A percentile compares a stretch with the other conserved stretches of the same genome.
These are phyloP conservation scores for Thymus quinquecostatus DNA, from an alignment of 257 asterid species.

Conservation along the genomic window DNA sequence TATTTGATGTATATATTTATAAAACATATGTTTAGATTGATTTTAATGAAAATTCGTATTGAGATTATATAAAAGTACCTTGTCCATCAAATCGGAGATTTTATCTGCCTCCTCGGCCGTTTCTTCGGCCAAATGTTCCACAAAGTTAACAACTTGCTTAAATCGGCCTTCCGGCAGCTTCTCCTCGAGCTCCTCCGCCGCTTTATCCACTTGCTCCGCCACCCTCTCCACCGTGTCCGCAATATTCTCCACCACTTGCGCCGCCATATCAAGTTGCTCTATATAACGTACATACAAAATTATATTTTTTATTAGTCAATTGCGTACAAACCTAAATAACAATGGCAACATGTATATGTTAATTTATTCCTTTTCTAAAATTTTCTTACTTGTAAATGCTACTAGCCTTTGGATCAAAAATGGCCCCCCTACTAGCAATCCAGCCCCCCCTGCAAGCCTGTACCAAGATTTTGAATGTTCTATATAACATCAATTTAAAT, in stretches of 20 bases:
- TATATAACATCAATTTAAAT: not conserved
- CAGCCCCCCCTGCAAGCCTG: conserved; percentile 45
- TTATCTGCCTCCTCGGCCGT: conserved; percentile 45
- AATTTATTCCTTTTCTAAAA: no score
- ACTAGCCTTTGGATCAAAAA: conserved; percentile 43
- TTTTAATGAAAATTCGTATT: not conserved
- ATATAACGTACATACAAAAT: not conserved
- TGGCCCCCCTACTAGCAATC: conserved; percentile 42
- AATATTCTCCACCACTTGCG: conserved; percentile 34
- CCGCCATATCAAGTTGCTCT: conserved; percentile 44
- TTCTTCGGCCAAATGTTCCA: conserved; percentile 46
- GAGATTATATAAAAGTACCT: conserved; percentile 30
- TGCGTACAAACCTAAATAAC: no score
- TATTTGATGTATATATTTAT: no score
- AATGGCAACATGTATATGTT: no score
- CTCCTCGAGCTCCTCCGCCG: conserved; percentile 34
- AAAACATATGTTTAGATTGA: no score
- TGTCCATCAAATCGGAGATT: conserved; percentile 47
- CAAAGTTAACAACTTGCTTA: conserved; percentile 29
- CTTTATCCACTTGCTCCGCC: conserved; percentile 41
- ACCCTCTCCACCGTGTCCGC: conserved; percentile 33
- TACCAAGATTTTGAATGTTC: not conserved
- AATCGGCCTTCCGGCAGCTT: conserved; percentile 43
- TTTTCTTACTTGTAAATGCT: conserved; percentile 43
- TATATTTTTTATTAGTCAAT: not conserved